Percentiles rank a stretch among this genome's conserved stretches.
phyloP scores from a whole-genome alignment of 2,329 filamentous ascomycete genomes.

The Colletotrichum scovillei region DNA sequence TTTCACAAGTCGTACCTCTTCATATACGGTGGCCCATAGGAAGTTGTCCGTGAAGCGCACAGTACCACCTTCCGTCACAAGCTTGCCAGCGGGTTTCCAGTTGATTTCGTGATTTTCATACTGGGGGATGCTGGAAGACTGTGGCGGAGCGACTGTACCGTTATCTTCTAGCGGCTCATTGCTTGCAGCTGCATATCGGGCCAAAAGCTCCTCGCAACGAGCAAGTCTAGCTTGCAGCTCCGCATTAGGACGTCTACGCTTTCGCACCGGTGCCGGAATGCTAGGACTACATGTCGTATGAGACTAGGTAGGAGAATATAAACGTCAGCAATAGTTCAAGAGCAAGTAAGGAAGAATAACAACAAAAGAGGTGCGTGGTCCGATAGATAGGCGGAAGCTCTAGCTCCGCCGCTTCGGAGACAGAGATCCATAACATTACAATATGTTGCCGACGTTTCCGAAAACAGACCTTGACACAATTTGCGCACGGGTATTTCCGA shows the following conservation, averaged over 20 bases:
- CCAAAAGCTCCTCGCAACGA: conserved; percentile 67
- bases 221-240: conserved; percentile 70
- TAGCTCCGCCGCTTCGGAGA: too few relatives aligned
- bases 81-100: conserved; percentile 61
- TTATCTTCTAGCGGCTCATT: conserved; percentile 14
- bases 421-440: too few relatives aligned
- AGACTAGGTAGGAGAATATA: conserved; percentile 29
- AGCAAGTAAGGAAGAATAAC: too few relatives aligned
- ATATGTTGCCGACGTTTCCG: too few relatives aligned
- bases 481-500: conserved; percentile 67
- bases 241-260: conserved; percentile 68
- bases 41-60: conserved; percentile 68
- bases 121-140: conserved; percentile 7
- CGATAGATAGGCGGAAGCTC: too few relatives aligned
- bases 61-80: conserved; percentile 65
- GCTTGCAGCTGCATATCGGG: conserved; percentile 60
- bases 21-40: conserved; percentile 64
- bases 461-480: conserved; percentile 57
- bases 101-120: conserved; percentile 36
- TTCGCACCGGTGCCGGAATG: conserved; percentile 68
- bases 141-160: neutral
- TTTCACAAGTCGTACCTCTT: conserved; percentile 57
- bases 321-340: neutral
- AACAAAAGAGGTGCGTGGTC: too few relatives aligned
- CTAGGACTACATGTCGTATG: conserved; percentile 63